Percentiles rank a stretch among this genome's conserved stretches.
phyloP scores from a whole-genome alignment of 495 filamentous ascomycete genomes.

The Penicillium verhagenii region DNA sequence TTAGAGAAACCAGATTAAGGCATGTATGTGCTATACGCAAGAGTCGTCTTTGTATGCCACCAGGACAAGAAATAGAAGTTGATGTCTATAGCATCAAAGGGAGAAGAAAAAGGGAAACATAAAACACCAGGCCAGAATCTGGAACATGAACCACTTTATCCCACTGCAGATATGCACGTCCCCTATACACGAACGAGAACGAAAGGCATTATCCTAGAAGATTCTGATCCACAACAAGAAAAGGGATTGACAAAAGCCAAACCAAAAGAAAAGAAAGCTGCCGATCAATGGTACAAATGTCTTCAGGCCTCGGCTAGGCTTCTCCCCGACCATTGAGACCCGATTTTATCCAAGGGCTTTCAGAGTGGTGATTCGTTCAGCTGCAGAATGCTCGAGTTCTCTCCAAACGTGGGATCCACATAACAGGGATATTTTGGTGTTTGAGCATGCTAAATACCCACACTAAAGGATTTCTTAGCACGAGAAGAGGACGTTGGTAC shows the following conservation, averaged over 20 bases:
- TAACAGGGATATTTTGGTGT: too few relatives aligned
- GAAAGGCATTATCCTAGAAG: not conserved
- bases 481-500: not conserved
- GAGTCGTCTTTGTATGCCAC: slow-evolving; percentile 1
- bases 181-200: not conserved
- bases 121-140: too few relatives aligned
- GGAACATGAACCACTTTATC: not conserved
- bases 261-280: not conserved
- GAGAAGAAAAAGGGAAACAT: not conserved
- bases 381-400: not conserved
- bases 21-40: not conserved
- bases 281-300: not conserved
- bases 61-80: slow-evolving; percentile 1
- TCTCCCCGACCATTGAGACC: not conserved
- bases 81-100: not conserved
- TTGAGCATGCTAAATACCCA: too few relatives aligned
- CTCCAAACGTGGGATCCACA: not conserved
- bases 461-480: not conserved
- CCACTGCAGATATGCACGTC: not conserved
- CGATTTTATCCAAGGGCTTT: not conserved
- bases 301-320: not conserved
- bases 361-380: not conserved
- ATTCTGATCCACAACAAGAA: not conserved
- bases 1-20: not conserved
- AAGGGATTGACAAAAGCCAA: not conserved